Percentiles rank a stretch among this genome's conserved stretches.
phyloP scores from a whole-genome alignment of 345 rosid species.

The Hevea brasiliensis region DNA sequence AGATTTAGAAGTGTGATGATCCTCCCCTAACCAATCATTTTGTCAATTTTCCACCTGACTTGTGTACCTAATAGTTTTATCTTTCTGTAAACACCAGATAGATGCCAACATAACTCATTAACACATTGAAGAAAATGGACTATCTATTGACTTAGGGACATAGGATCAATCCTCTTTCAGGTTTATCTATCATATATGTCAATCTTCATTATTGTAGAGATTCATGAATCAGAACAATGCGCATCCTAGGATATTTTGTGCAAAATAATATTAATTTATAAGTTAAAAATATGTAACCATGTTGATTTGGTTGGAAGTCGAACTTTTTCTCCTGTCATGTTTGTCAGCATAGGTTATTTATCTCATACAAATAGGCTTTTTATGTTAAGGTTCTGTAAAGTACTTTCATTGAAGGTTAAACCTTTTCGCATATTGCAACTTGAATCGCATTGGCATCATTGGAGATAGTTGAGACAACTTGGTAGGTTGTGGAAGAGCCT shows the following conservation, averaged over 20 bases:
- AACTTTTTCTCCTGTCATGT: too few species aligned
- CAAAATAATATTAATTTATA: too few species aligned
- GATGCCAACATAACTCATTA: background rate
- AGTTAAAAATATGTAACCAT: too few species aligned
- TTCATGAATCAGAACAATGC: too few species aligned
- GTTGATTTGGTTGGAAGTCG: background rate
- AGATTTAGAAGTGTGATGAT: background rate
- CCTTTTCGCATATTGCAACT: conserved; percentile 70
- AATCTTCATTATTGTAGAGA: too few species aligned
- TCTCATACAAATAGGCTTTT: background rate
- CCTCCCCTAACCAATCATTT: background rate
- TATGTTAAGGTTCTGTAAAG: background rate
- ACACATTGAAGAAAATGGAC: too few species aligned
- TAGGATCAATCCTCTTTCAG: too few species aligned
- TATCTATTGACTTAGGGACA: too few species aligned
- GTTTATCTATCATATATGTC: too few species aligned
- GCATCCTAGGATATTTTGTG: too few species aligned
- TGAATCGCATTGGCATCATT: conserved; percentile 64
- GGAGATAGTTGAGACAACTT: conserved; percentile 61
- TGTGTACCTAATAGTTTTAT: background rate
- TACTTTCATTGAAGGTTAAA: background rate
- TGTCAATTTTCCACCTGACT: background rate
- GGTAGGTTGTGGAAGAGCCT: conserved; percentile 57
- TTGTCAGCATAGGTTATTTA: background rate
- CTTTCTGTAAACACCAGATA: background rate